These are phyloP conservation scores for Punctularia strigosozonata DNA, from an alignment of 768 basidiomycete species.

Conservation along the genomic window DNA sequence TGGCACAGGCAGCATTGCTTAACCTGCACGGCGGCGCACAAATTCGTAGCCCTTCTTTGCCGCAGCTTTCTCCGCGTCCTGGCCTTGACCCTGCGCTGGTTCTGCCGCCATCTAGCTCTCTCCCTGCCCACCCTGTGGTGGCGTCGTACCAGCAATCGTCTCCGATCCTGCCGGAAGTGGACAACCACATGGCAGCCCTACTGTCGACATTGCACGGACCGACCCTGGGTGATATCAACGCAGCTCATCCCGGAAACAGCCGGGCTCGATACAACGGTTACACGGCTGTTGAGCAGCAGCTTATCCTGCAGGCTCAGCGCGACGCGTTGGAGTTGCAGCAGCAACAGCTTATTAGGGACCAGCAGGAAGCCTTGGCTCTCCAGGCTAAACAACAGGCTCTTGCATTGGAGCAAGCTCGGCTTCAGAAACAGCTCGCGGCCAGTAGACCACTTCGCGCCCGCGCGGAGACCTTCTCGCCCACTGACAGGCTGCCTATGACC, in stretches of 20 bases:
- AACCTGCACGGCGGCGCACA: constrained; percentile 69
- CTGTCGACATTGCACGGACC: constrained; percentile 9
- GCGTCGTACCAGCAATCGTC: constrained; percentile 3
- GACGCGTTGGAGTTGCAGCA: no score
- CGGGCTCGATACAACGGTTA: no score
- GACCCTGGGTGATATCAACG: constrained; percentile 5
- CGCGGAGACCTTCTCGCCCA: no score
- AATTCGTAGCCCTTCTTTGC: constrained; percentile 14
- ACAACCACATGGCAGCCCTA: no score
- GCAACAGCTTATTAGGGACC: no score
- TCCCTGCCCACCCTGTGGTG: constrained; percentile 10
- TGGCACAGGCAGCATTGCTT: constrained; percentile 67
- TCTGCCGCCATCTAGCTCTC: constrained; percentile 4
- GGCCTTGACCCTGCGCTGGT: constrained; percentile 4
- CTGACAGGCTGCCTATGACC: no score
- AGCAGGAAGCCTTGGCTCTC: no score
- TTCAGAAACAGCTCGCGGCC: no score
- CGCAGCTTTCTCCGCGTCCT: constrained; percentile 12
- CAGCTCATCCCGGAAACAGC: no score
- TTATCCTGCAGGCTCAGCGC: constrained; percentile 10
- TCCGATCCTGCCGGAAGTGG: constrained; percentile 5
- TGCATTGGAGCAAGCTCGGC: no score
- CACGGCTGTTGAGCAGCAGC: constrained; percentile 11
- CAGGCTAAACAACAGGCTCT: no score
- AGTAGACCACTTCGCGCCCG: no score